Evolutionary conservation across 2,329 filamentous ascomycete species (phyloP), one percentile per base, ranked within the genome.

Genomic region (Phoma sp.): DNA sequence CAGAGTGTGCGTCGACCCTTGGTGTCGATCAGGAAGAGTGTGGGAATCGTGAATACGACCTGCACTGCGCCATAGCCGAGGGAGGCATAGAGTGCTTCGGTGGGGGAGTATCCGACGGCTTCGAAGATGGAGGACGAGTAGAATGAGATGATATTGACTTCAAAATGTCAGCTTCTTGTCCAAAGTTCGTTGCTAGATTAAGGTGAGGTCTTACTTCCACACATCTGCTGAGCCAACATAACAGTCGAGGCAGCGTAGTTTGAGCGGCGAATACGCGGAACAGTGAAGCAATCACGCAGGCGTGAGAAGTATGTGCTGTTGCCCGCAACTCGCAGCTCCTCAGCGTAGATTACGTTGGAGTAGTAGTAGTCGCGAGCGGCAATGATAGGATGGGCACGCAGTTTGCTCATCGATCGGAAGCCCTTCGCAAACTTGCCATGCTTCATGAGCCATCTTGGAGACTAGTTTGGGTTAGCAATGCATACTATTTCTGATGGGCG

Each of bases 111-210:
- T 3, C 71, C 71, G 32, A 61, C 71, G 2, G 67, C 37, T 0
- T 89, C 93, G 69, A 95, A 91, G 48, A 88, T 68, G 65, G 93
- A 65, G 0, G 68, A 93, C 68, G 96, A 96, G 41, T 92, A 95
- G 52, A 88, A 81, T 0, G 91, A 91, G 11, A 96, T 89, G 2
- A 86, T 92, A 77, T 96, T 96, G 65, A 77, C 42, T 45, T 22
- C 5, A 18, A 3, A 5, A 5, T 36, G 13, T 45, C 14, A 45
- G 42, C 27, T 29, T 18, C 8, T 32, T 8, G 18, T 18, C 18
- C 18, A 18, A 18, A 18, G 18, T 18, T 18, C 18, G 18, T 18
- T 18, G 18, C 2, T n/a, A 11, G 22, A 13, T 14, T 24, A 25
- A 5, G 6, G 6, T 22, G 3, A 7, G 22, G 4, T 25, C 42